Evolutionary conservation across 176 grass and related monocot species (phyloP), one percentile per base, ranked within the genome.

Genomic region (Ensete glaucum): DNA sequence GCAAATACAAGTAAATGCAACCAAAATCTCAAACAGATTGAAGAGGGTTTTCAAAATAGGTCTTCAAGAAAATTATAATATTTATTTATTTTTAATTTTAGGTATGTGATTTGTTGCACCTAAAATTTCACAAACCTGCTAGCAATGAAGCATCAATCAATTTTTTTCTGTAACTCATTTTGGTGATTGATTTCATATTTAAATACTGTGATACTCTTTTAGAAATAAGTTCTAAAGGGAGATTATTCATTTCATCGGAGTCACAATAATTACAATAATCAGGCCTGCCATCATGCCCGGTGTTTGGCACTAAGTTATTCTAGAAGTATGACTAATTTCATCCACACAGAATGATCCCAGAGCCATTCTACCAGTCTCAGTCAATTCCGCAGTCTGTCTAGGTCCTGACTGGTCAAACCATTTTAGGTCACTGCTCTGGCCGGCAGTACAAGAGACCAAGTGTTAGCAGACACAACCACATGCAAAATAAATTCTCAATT

Each of bases 51-150:
- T 14, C 64, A 11, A 82, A 19, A 51, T 75, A 13, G 16, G 69
- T 20, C 54, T 43, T 77, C 20, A n/a, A 76, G 59, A 48, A 81
- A 62, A 63, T 53, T 82, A 43, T 26, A 54, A 63, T 63, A 23
- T 63, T 21, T 63, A 43, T 43, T 43, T 0, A 6, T 43, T 43
- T 43, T 43, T 43, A 6, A 43, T 43, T 43, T 43, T 43, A 43
- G 34, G 34, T 43, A 43, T 43, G 34, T 43, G 3, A 43, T 43
- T 43, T 43, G 34, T 43, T 43, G 34, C 34, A 43, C 34, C 4
- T 43, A 3, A 3, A 43, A 43, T 43, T 43, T 43, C 34, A 43
- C 0, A 43, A 43, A 43, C 34, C 3, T 43, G 34, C 34, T 43
- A 43, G 34, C 6, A 43, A 6, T 43, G 34, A 43, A 43, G 34